Percentiles rank a stretch among this genome's conserved stretches.
Conservation (phyloP, 2,329 filamentous ascomycete genomes). For the Colletotrichum sidae region DNA sequence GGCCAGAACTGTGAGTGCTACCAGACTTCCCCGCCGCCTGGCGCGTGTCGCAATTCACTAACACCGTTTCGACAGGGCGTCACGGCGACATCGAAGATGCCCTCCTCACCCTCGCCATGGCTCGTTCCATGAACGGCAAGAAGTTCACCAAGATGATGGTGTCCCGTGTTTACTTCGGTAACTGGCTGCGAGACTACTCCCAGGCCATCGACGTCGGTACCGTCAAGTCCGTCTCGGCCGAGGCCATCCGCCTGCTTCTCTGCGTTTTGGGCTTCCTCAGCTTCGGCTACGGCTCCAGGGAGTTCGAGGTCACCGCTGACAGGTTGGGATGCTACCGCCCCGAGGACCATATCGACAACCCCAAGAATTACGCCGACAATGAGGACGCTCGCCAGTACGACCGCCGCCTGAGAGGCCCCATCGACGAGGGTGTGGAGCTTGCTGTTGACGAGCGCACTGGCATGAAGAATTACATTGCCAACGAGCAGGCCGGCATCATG, state of each 20-base stretch:
- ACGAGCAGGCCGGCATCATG: slow-evolving; percentile 81
- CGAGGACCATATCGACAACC: slow-evolving; percentile 85
- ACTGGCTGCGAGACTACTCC: slow-evolving; percentile 94
- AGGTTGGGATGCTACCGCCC: slow-evolving; percentile 84
- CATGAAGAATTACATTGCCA: slow-evolving; percentile 95
- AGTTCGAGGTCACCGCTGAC: slow-evolving; percentile 86
- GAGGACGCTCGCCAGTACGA: slow-evolving; percentile 87
- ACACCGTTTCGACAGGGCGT: slow-evolving; percentile 67
- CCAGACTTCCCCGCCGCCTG: not conserved
- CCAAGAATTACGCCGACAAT: slow-evolving; percentile 86
- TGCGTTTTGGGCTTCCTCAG: slow-evolving; percentile 92
- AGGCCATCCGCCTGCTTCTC: slow-evolving; percentile 89
- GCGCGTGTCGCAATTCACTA: slow-evolving; percentile 26
- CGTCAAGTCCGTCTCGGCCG: slow-evolving; percentile 88
- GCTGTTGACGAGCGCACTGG: slow-evolving; percentile 78
- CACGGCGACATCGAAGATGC: slow-evolving; percentile 95
- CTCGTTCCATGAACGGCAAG: slow-evolving; percentile 68
- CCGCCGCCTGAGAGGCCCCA: slow-evolving; percentile 80
- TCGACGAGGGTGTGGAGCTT: slow-evolving; percentile 84
- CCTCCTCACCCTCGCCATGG: slow-evolving; percentile 77
- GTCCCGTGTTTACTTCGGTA: slow-evolving; percentile 93
- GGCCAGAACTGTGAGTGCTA: slow-evolving; percentile 78
- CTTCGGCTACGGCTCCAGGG: slow-evolving; percentile 84
- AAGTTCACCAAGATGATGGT: slow-evolving; percentile 92
- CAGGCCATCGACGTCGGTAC: slow-evolving; percentile 95